These are phyloP conservation scores for Acacia concinna DNA, from an alignment of 331 rosid species.

Conservation along the genomic window DNA sequence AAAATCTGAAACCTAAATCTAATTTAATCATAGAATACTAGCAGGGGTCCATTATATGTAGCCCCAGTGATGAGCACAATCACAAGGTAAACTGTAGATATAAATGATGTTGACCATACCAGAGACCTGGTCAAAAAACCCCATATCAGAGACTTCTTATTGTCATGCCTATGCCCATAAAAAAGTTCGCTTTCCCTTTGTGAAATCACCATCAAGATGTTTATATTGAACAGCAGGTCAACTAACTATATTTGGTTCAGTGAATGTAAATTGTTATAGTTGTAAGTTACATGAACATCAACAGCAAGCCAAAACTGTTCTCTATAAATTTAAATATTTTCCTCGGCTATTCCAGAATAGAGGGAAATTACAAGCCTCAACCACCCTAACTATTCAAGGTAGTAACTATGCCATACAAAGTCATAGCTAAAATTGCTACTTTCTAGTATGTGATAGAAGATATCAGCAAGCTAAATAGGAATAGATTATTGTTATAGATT, in stretches of 20 bases:
- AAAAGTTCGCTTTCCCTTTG: background rate
- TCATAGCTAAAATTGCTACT: background rate
- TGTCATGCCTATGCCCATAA: background rate
- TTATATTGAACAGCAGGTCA: background rate
- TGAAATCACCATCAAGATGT: background rate
- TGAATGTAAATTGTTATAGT: background rate
- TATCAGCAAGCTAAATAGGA: conserved; percentile 3
- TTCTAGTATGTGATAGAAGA: background rate
- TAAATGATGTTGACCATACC: background rate
- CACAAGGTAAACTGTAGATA: background rate
- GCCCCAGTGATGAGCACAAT: background rate
- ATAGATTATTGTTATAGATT: background rate
- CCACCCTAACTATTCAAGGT: background rate
- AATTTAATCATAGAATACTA: background rate
- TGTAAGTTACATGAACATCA: background rate
- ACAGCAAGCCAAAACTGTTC: background rate
- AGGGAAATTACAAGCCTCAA: background rate
- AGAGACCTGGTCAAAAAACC: too few species aligned
- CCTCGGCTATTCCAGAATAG: background rate
- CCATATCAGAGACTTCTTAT: background rate
- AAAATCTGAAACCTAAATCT: background rate
- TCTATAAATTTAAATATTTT: background rate
- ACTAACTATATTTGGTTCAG: background rate
- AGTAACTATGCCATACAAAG: background rate
- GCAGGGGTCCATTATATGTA: background rate